A percentile compares a stretch with the other conserved stretches of the same genome.
Conservation (phyloP, 2,329 filamentous ascomycete genomes). For the Monosporascus sp. region DNA sequence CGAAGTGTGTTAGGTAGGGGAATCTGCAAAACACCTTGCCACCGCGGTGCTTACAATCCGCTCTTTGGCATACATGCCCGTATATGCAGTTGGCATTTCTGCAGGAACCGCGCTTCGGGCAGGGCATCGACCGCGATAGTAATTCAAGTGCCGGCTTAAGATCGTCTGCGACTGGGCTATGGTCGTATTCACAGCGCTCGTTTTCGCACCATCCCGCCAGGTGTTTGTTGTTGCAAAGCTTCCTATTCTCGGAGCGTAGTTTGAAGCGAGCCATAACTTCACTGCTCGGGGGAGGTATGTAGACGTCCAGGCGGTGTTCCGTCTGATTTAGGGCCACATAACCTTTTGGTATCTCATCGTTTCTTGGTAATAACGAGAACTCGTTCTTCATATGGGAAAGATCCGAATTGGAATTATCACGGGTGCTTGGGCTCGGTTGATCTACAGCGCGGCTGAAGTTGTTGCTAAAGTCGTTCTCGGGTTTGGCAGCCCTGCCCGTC, state of each 20-base stretch:
- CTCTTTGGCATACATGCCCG: constrained; percentile 27
- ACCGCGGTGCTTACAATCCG: constrained; percentile 24
- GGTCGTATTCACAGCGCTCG: constrained; percentile 24
- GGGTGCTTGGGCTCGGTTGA: neutral
- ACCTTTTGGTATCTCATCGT: constrained; percentile 19
- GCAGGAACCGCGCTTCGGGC: constrained; percentile 21
- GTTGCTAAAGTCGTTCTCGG: constrained; percentile 5
- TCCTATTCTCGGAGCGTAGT: constrained; percentile 13
- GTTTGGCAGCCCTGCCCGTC: constrained; percentile 2
- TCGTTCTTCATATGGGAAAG: neutral
- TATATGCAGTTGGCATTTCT: constrained; percentile 17
- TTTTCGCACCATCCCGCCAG: constrained; percentile 17
- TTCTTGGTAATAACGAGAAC: constrained; percentile 14
- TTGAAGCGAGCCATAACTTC: constrained; percentile 14
- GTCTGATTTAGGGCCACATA: constrained; percentile 21
- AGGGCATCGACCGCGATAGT: constrained; percentile 24
- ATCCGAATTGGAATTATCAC: constrained; percentile 1
- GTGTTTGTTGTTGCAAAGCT: constrained; percentile 24
- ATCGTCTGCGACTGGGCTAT: constrained; percentile 18
- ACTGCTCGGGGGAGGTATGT: constrained; percentile 13
- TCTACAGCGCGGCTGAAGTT: constrained; percentile 2
- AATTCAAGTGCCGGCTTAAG: constrained; percentile 19
- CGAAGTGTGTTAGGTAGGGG: constrained; percentile 12
- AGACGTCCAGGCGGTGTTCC: constrained; percentile 23
- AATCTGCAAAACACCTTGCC: constrained; percentile 26